Base-by-base conservation (phyloP, 495 filamentous ascomycete genomes). In the Acidiella bohemica region DNA sequence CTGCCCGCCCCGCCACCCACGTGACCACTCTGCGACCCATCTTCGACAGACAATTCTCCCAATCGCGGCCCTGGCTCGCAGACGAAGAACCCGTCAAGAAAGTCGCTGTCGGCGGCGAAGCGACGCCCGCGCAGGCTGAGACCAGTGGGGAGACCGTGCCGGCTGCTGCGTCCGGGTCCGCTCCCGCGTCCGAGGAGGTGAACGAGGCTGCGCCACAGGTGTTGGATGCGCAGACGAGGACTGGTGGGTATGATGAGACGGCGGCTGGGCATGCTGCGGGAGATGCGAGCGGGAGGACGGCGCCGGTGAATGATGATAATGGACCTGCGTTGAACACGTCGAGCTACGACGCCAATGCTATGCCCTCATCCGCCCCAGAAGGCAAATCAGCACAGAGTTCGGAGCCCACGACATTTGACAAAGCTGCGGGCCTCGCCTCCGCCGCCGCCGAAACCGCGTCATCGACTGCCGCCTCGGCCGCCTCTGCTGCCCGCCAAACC, bases 41-140 rank as follows among this genome's bases (percentile, higher is more conserved):
- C 18, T 10, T 39, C 9, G 9, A 21, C 17, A 22, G 47, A 14
- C 27, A 29, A 8, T 46, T 51, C 32, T 38, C 46, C 20, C 47
- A 51, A 32, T 36, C 42, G 20, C 42, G 43, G 21, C 24, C 46
- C 42, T 46, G 30, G 36, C 38, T 24, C 8, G 47, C 43, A 8
- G 47, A 42, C 10, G 36, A 41, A 18, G 22, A 50, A n/a, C n/a
- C n/a, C 2, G 14, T 26, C 32, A 45, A 17, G 18, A 22, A n/a
- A n/a, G n/a, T n/a, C n/a, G n/a, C n/a, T n/a, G n/a, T n/a, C n/a
- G n/a, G 20, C 18, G 32, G 42, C 4, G 35, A 44, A 30, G 23
- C 33, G n/a, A 38, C 24, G 19, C 42, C 42, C n/a, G 35, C 19
- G 4, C 34, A 45, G 25, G 42, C 35, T 5, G n/a, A 31, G 36